These are phyloP conservation scores for Claviceps sp. DNA, from an alignment of 2,329 filamentous ascomycete genomes.

Conservation along the genomic window DNA sequence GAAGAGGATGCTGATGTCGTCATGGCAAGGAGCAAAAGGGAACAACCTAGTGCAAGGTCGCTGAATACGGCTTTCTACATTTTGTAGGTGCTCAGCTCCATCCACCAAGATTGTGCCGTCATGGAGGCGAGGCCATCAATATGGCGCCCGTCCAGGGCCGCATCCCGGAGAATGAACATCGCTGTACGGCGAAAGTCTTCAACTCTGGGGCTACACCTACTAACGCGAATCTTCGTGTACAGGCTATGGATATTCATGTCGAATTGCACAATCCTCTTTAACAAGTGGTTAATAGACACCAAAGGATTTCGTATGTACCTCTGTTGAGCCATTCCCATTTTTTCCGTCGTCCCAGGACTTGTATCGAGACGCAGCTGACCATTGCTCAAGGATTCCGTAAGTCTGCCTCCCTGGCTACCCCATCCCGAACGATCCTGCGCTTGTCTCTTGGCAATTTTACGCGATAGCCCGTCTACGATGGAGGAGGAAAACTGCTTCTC, in stretches of 20 bases:
- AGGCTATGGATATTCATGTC: slow-evolving; percentile 74
- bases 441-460: neutral
- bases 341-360: neutral
- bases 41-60: slow-evolving; percentile 4
- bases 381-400: neutral
- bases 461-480: neutral
- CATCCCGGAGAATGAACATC: too few species aligned
- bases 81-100: slow-evolving; percentile 11
- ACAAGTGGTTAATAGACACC: slow-evolving; percentile 70
- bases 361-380: neutral
- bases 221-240: neutral
- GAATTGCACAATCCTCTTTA: slow-evolving; percentile 77
- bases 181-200: neutral
- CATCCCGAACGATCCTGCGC: neutral
- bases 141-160: neutral
- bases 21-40: slow-evolving; percentile 7
- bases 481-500: neutral
- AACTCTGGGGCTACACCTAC: neutral
- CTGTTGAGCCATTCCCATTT: neutral
- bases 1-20: slow-evolving; percentile 14
- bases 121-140: neutral
- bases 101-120: neutral
- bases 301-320: slow-evolving; percentile 13
- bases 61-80: slow-evolving; percentile 23
- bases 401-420: neutral